Percentiles rank a stretch among this genome's conserved stretches.
Evolutionary conservation across 495 filamentous ascomycete species (phyloP).

Genomic region (Filosporella fistucella): DNA sequence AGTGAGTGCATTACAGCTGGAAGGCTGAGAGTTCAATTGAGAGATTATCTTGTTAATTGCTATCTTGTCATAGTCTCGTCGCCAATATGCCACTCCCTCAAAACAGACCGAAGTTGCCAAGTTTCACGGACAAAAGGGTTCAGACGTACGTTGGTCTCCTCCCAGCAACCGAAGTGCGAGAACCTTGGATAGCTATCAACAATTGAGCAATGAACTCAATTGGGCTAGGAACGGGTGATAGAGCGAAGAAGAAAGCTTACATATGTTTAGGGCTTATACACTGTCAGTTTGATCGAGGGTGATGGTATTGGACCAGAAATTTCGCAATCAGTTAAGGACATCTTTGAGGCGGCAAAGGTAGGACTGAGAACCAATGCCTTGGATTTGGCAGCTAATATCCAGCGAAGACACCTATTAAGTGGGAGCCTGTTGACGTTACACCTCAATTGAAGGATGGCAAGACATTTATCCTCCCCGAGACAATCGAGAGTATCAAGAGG

Average conservation of each 20-base stretch:
- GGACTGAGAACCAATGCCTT: conserved; percentile 11
- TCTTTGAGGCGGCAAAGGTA: conserved; percentile 93
- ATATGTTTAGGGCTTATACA: conserved; percentile 76
- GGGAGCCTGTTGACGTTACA: conserved; percentile 95
- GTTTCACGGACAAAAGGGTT: conserved; percentile 84
- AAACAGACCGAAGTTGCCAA: conserved; percentile 74
- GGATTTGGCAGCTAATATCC: conserved; percentile 16
- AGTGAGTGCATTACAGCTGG: too few species aligned
- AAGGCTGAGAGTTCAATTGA: neutral
- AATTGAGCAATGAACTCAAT: conserved; percentile 14
- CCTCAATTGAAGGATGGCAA: conserved; percentile 88
- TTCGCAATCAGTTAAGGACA: conserved; percentile 94
- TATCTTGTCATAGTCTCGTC: conserved; percentile 18
- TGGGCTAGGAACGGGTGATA: conserved; percentile 9
- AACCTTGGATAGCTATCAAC: conserved; percentile 5
- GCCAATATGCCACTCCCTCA: conserved; percentile 25
- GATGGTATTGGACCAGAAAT: conserved; percentile 99
- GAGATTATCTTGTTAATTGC: conserved; percentile 1
- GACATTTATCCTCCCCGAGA: conserved; percentile 84
- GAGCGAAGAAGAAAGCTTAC: conserved; percentile 3
- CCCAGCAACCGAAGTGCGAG: conserved; percentile 6
- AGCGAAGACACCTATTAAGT: conserved; percentile 79
- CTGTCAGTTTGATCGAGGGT: conserved; percentile 95
- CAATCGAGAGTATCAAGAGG: conserved; percentile 82
- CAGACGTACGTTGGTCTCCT: conserved; percentile 60